phyloP scores from a whole-genome alignment of 345 rosid genomes.

The Melaleuca quinquenervia region DNA sequence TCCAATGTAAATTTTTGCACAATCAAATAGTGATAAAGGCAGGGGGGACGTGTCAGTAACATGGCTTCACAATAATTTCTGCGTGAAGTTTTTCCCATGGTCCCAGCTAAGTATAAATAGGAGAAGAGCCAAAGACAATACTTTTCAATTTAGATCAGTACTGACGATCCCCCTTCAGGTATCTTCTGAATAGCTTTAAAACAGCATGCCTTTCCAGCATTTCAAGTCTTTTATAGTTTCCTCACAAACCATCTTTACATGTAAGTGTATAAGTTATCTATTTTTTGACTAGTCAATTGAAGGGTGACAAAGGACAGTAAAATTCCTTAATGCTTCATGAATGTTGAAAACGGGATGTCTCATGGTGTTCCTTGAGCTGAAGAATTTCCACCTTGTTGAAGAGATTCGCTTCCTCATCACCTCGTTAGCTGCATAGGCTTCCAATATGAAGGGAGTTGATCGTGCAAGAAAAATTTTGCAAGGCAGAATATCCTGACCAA shows the following conservation, averaged over 20 bases:
- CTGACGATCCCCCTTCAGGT: background rate
- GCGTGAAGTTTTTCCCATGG: background rate
- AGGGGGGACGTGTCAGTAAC: background rate
- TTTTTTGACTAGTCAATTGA: background rate
- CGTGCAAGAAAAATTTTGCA: background rate
- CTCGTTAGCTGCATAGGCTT: background rate
- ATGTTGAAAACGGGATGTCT: background rate
- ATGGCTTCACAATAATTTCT: background rate
- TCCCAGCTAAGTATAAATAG: background rate
- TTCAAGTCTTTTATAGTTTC: background rate
- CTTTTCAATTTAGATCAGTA: background rate
- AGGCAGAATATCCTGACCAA: background rate
- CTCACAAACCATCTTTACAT: background rate
- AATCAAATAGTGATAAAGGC: background rate
- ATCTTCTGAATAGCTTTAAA: background rate
- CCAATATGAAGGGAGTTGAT: background rate
- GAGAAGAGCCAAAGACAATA: background rate
- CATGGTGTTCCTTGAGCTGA: background rate
- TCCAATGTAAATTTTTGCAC: background rate
- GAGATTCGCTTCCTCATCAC: background rate
- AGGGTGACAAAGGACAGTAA: background rate
- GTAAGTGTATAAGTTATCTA: background rate
- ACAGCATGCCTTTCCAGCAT: background rate
- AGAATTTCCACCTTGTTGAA: background rate
- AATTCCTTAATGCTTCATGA: background rate